phyloP scores from a whole-genome alignment of 768 basidiomycete genomes.

The Termitomyces heimii region DNA sequence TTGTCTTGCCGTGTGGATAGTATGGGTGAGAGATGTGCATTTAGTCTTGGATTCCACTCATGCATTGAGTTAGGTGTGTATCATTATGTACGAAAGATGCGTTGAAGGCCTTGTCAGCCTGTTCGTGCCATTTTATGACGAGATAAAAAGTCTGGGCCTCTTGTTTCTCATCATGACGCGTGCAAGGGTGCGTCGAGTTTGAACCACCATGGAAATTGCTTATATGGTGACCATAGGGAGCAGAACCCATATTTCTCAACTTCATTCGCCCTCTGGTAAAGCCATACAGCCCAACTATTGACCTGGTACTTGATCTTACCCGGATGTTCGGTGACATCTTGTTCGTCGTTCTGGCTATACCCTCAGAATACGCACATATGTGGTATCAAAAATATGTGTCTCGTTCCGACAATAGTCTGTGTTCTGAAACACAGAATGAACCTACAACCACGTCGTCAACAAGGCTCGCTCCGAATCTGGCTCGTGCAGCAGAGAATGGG shows the following conservation, averaged over 20 bases:
- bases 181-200: slow-evolving; percentile 45
- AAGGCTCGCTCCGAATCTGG: not conserved
- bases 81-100: slow-evolving; percentile 61
- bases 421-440: slow-evolving; percentile 15
- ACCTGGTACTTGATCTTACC: slow-evolving; percentile 54
- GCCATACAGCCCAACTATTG: slow-evolving; percentile 65
- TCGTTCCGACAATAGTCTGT: slow-evolving; percentile 7
- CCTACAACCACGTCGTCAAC: not conserved
- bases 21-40: slow-evolving; percentile 56
- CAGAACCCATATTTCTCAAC: slow-evolving; percentile 81
- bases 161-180: slow-evolving; percentile 74
- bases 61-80: slow-evolving; percentile 49
- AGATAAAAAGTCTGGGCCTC: slow-evolving; percentile 69
- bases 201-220: not conserved
- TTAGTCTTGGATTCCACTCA: slow-evolving; percentile 5
- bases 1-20: slow-evolving; percentile 76
- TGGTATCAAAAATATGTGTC: slow-evolving; percentile 30
- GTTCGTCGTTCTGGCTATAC: slow-evolving; percentile 34
- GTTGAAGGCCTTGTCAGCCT: slow-evolving; percentile 60
- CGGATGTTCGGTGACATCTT: slow-evolving; percentile 63
- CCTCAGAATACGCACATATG: slow-evolving; percentile 26
- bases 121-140: slow-evolving; percentile 79
- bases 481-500: not conserved
- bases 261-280: slow-evolving; percentile 73
- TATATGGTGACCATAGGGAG: slow-evolving; percentile 47